These are phyloP conservation scores for Mycosarcoma mackinlayi DNA, from an alignment of 1,284 basidiomycete genomes.

Conservation along the genomic window DNA sequence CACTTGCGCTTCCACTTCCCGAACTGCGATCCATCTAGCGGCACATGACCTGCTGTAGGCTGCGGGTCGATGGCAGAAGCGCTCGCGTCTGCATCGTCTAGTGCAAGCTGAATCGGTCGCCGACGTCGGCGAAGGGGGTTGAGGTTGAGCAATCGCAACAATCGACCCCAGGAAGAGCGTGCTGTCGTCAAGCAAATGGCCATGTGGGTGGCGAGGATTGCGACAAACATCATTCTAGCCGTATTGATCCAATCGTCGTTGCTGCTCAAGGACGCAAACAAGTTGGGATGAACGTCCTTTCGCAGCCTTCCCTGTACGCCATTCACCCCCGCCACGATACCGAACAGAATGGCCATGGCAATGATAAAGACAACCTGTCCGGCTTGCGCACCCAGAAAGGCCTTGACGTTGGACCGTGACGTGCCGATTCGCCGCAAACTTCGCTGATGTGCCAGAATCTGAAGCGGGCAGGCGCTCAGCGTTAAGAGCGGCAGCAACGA, in stretches of 20 bases:
- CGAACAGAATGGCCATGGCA: constrained; percentile 48
- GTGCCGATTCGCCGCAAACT: constrained; percentile 58
- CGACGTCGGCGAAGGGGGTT: constrained; percentile 48
- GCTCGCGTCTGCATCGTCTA: constrained; percentile 8
- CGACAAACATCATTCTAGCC: constrained; percentile 53
- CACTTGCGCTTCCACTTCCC: constrained; percentile 48
- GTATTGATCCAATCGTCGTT: constrained; percentile 58
- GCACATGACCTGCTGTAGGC: background rate
- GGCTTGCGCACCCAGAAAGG: constrained; percentile 60
- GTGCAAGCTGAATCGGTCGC: constrained; percentile 24
- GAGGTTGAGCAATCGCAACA: constrained; percentile 54
- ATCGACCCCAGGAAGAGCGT: constrained; percentile 61
- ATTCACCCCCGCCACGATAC: constrained; percentile 55
- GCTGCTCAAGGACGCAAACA: constrained; percentile 59
- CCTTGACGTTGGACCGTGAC: constrained; percentile 61
- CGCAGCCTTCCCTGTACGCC: constrained; percentile 48
- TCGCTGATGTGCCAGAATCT: constrained; percentile 65
- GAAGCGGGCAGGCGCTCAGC: constrained; percentile 61
- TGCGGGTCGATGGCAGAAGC: background rate
- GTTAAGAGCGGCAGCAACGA: constrained; percentile 64
- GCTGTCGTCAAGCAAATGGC: constrained; percentile 62
- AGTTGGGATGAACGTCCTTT: constrained; percentile 55
- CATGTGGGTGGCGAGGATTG: constrained; percentile 59
- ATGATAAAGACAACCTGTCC: constrained; percentile 58
- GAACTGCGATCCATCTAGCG: constrained; percentile 10